A percentile compares a stretch with the other conserved stretches of the same genome.
Conservation (phyloP, 257 asterid genomes). For the Penstemon barbatus region DNA sequence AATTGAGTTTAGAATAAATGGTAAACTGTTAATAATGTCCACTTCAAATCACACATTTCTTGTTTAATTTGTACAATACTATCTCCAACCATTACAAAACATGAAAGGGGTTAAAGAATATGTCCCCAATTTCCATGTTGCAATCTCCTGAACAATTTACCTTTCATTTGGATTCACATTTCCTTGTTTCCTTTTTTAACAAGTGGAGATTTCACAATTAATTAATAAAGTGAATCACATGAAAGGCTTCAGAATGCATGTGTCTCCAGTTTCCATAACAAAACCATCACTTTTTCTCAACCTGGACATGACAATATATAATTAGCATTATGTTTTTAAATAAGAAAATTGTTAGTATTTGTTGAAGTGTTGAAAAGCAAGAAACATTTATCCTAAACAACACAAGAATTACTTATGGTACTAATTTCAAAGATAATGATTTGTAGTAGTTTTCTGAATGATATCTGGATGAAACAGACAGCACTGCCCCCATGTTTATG, state of each 20-base stretch:
- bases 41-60: not conserved
- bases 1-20: not conserved
- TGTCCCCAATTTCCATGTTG: not conserved
- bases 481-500: conserved; percentile 48
- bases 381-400: not conserved
- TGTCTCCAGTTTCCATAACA: conserved; percentile 9
- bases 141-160: not conserved
- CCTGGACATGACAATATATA: not conserved
- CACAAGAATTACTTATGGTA: not conserved
- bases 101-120: not conserved
- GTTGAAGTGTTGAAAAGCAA: not conserved
- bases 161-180: not conserved
- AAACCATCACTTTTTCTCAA: conserved; percentile 10
- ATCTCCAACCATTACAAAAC: not conserved
- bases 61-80: not conserved
- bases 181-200: not conserved
- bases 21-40: not conserved
- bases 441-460: conserved; percentile 32
- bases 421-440: not conserved
- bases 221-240: not conserved
- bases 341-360: not conserved
- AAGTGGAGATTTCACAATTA: not conserved
- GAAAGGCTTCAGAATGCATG: not conserved
- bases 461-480: conserved; percentile 48
- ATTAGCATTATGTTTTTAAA: not conserved